These are phyloP conservation scores for Caloboletus firmus DNA, from an alignment of 1,284 basidiomycete species.

Conservation along the genomic window DNA sequence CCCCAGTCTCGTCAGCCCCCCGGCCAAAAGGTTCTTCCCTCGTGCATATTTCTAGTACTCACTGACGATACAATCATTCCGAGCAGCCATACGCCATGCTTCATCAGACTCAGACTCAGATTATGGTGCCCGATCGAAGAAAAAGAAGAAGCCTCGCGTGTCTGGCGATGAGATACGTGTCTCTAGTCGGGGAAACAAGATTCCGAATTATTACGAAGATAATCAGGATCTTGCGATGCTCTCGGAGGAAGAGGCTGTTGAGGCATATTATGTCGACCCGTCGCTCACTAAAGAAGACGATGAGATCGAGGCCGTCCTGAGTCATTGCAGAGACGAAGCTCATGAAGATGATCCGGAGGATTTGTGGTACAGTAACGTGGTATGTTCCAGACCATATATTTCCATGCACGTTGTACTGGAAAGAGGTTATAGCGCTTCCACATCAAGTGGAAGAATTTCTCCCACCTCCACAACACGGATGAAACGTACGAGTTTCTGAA, in stretches of 20 bases:
- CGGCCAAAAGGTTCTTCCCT: conserved; percentile 57
- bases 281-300: conserved; percentile 70
- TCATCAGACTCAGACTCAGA: conserved; percentile 83
- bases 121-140: conserved; percentile 83
- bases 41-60: conserved; percentile 11
- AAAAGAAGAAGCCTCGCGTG: conserved; percentile 71
- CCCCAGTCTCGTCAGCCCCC: conserved; percentile 42
- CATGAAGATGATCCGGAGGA: conserved; percentile 75
- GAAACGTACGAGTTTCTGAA: conserved; percentile 95
- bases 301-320: conserved; percentile 87
- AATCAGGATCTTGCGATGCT: conserved; percentile 80
- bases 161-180: conserved; percentile 72
- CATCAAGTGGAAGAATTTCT: conserved; percentile 96
- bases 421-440: conserved; percentile 72
- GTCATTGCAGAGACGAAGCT: conserved; percentile 80
- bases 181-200: conserved; percentile 76
- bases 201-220: conserved; percentile 85
- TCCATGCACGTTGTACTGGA: conserved; percentile 1
- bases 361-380: conserved; percentile 82
- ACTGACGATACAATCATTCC: conserved; percentile 33
- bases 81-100: conserved; percentile 47
- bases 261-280: conserved; percentile 55
- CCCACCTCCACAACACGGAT: conserved; percentile 94
- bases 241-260: conserved; percentile 58
- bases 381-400: conserved; percentile 32